A percentile compares a stretch with the other conserved stretches of the same genome.
phyloP scores from a whole-genome alignment of 306 rosid genomes.

The Prosopis cineraria region DNA sequence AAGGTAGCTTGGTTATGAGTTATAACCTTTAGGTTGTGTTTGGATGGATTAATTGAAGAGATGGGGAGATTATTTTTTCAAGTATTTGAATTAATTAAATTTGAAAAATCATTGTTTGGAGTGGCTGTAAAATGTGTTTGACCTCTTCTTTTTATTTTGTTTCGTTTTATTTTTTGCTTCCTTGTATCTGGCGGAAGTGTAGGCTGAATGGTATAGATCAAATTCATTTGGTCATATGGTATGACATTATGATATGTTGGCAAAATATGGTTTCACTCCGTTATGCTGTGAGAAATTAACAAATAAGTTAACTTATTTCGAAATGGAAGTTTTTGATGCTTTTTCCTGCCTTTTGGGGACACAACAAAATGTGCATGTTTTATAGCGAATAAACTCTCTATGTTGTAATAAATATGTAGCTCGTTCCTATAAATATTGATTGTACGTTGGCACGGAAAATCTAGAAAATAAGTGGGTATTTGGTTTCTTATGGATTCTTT shows the following conservation, averaged over 20 bases:
- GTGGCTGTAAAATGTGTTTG: neutral
- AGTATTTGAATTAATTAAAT: no score
- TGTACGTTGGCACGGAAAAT: neutral
- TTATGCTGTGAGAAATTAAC: conserved; percentile 41
- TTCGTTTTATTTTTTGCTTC: neutral
- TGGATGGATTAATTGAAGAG: neutral
- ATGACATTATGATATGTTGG: neutral
- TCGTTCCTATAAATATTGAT: neutral
- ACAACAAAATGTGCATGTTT: neutral
- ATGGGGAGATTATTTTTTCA: neutral
- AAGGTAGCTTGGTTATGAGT: no score
- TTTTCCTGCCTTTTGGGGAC: neutral
- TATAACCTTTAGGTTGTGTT: no score
- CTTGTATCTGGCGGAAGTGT: neutral
- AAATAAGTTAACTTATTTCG: neutral
- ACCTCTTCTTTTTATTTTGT: neutral
- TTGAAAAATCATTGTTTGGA: neutral
- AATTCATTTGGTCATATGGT: neutral
- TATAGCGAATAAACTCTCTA: no score
- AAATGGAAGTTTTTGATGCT: neutral
- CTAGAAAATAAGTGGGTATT: neutral
- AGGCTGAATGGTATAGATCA: neutral
- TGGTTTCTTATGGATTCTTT: neutral
- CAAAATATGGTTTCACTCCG: no score
- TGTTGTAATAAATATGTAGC: no score